Evolutionary conservation across 139 green algal genomes (phyloP).

Genomic region (Picochlorum sp.): DNA sequence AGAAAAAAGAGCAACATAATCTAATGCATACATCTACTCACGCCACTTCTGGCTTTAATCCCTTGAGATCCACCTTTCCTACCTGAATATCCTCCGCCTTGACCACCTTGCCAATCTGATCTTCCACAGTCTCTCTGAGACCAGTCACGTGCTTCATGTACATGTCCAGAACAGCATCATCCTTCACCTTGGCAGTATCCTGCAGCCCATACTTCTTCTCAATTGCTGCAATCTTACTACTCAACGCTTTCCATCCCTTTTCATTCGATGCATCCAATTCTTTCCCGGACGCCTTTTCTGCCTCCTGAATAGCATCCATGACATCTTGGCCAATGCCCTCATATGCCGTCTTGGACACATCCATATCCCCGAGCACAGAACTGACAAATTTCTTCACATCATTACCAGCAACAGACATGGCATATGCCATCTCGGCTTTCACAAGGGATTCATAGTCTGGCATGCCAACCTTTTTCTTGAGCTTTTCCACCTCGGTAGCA

Average conservation of each 20-base stretch:
- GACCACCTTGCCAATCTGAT: slow-evolving; percentile 18
- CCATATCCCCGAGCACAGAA: slow-evolving; percentile 11
- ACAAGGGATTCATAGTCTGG: slow-evolving; percentile 30
- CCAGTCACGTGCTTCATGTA: slow-evolving; percentile 27
- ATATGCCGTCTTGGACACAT: slow-evolving; percentile 4
- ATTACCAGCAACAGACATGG: slow-evolving; percentile 18
- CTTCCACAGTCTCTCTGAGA: slow-evolving; percentile 19
- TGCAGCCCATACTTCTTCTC: slow-evolving; percentile 29
- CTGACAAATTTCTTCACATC: slow-evolving; percentile 33
- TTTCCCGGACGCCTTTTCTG: slow-evolving; percentile 31
- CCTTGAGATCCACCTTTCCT: slow-evolving; percentile 10
- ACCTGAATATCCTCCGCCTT: slow-evolving; percentile 4
- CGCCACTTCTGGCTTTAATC: slow-evolving; percentile 24
- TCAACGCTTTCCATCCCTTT: slow-evolving; percentile 31
- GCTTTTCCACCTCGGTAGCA: slow-evolving; percentile 30
- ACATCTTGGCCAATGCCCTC: slow-evolving; percentile 21
- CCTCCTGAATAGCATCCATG: slow-evolving; percentile 34
- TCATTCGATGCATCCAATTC: slow-evolving; percentile 30
- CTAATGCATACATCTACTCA: slow-evolving; percentile 9
- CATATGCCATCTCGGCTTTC: slow-evolving; percentile 32
- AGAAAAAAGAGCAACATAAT: slow-evolving; percentile 8
- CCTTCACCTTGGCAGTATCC: slow-evolving; percentile 31
- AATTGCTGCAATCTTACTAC: slow-evolving; percentile 24
- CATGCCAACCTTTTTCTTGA: slow-evolving; percentile 41
- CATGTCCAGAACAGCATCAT: slow-evolving; percentile 42